phyloP scores from a whole-genome alignment of 345 rosid species.

The Jatropha curcas region DNA sequence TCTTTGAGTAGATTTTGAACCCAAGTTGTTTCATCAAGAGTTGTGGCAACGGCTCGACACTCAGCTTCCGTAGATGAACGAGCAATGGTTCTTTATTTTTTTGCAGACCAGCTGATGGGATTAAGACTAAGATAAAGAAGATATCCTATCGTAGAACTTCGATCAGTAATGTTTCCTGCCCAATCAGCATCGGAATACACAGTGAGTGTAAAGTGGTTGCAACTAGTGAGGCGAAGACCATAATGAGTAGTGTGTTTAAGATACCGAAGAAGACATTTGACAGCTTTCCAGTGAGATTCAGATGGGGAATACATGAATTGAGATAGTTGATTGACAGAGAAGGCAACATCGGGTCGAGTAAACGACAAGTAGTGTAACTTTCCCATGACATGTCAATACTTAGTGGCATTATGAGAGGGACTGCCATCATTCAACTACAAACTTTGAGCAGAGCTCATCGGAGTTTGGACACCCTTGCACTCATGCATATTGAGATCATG shows the following conservation, averaged over 20 bases:
- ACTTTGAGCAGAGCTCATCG: too few species aligned
- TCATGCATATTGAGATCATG: background rate
- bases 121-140: too few species aligned
- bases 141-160: background rate
- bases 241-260: background rate
- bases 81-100: too few species aligned
- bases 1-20: background rate
- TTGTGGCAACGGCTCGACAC: background rate
- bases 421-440: too few species aligned
- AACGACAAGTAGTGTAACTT: background rate
- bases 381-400: too few species aligned
- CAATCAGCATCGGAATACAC: background rate
- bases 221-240: background rate
- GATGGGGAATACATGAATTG: too few species aligned
- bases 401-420: too few species aligned
- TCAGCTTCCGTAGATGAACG: too few species aligned
- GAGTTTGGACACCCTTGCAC: too few species aligned
- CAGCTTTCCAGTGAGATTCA: background rate
- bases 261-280: background rate
- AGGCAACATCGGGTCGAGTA: background rate
- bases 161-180: background rate
- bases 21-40: conserved; percentile 1
- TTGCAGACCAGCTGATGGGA: too few species aligned
- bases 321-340: background rate
- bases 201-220: background rate